Evolutionary conservation across 495 filamentous ascomycete genomes (phyloP).

Genomic region (Penicillium desertorum): DNA sequence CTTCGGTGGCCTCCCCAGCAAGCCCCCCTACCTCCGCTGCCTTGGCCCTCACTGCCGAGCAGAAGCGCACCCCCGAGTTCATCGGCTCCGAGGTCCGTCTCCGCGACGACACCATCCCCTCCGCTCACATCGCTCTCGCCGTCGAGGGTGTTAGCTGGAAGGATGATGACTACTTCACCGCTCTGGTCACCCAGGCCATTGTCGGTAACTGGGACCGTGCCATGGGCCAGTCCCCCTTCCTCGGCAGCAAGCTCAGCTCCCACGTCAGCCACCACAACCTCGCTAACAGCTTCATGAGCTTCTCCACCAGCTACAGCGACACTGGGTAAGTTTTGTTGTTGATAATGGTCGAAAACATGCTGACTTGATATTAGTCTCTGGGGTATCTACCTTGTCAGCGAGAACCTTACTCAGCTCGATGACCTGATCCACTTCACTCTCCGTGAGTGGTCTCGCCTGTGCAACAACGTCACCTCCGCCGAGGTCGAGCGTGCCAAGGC

Average conservation of each 20-base stretch:
- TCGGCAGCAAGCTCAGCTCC: slow-evolving; percentile 95
- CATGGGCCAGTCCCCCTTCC: slow-evolving; percentile 93
- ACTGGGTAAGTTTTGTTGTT: slow-evolving; percentile 69
- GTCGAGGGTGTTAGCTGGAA: slow-evolving; percentile 99
- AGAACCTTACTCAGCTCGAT: slow-evolving; percentile 81
- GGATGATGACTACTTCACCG: slow-evolving; percentile 98
- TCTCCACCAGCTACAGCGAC: slow-evolving; percentile 98
- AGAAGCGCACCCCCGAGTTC: slow-evolving; percentile 89
- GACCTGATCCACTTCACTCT: slow-evolving; percentile 97
- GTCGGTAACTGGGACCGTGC: slow-evolving; percentile 99
- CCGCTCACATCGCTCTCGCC: slow-evolving; percentile 96
- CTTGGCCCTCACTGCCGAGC: slow-evolving; percentile 59
- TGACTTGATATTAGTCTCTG: slow-evolving; percentile 67
- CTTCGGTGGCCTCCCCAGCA: slow-evolving; percentile 74
- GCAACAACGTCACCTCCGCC: slow-evolving; percentile 76
- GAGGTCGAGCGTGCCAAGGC: slow-evolving; percentile 99
- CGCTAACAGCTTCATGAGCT: slow-evolving; percentile 99
- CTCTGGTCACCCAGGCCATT: slow-evolving; percentile 94
- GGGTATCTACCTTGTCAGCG: slow-evolving; percentile 98
- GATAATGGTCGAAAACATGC: slow-evolving; percentile 12
- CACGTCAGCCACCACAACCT: slow-evolving; percentile 90
- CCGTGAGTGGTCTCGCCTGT: slow-evolving; percentile 95
- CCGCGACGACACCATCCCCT: slow-evolving; percentile 92
- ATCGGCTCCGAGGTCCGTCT: slow-evolving; percentile 92
- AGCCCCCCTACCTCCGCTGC: slow-evolving; percentile 68